Evolutionary conservation across 352 stramenopile species (phyloP).

Genomic region (Phytophthora brassicae): DNA sequence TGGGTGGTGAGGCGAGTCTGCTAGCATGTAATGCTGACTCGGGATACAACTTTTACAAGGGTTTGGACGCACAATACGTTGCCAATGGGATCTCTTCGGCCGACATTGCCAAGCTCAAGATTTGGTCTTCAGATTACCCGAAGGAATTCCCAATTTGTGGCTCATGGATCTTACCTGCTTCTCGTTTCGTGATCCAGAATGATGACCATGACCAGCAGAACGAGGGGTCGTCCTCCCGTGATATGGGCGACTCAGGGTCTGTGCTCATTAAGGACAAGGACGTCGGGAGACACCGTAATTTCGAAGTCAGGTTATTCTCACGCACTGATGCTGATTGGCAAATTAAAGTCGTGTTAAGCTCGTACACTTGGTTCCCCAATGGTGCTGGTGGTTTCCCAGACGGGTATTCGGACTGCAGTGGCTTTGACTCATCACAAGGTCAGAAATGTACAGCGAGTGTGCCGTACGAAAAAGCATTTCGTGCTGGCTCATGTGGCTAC

Average conservation of each 20-base stretch:
- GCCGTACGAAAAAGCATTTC: constrained; percentile 57
- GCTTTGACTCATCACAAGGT: constrained; percentile 36
- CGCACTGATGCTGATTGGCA: constrained; percentile 59
- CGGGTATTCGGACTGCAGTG: constrained; percentile 44
- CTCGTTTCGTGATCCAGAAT: constrained; percentile 74
- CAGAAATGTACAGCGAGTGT: constrained; percentile 39
- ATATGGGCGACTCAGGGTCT: constrained; percentile 60
- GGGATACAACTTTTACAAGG: constrained; percentile 69
- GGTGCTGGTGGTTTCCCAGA: constrained; percentile 61
- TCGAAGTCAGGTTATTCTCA: constrained; percentile 60
- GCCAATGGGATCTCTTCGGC: constrained; percentile 46
- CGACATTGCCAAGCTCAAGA: constrained; percentile 75
- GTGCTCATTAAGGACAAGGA: constrained; percentile 58
- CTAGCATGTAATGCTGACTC: constrained; percentile 57
- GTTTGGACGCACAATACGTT: constrained; percentile 44
- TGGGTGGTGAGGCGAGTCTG: constrained; percentile 38
- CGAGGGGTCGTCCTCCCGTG: constrained; percentile 44
- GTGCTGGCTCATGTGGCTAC: constrained; percentile 53
- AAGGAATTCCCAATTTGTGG: constrained; percentile 55
- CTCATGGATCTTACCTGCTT: constrained; percentile 61
- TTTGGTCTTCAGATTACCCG: constrained; percentile 77
- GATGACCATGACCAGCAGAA: constrained; percentile 76
- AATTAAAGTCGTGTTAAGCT: constrained; percentile 71
- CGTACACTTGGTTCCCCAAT: constrained; percentile 58
- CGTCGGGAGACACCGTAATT: constrained; percentile 51